These are phyloP conservation scores for Tricholoma sp. DNA, from an alignment of 768 basidiomycete species.

Conservation along the genomic window DNA sequence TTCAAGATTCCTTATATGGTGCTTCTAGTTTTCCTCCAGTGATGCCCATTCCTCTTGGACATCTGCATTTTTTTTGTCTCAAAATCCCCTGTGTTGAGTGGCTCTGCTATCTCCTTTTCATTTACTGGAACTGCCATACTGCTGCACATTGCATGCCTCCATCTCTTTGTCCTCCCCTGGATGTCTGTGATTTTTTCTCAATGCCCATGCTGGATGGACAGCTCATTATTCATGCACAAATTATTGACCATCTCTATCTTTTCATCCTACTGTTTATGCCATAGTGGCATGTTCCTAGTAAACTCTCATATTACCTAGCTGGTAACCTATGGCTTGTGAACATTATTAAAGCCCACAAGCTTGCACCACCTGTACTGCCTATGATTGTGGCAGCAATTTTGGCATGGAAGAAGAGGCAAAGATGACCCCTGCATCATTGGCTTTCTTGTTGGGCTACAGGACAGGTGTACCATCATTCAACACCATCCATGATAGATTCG, in stretches of 20 bases:
- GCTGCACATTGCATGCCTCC: not conserved
- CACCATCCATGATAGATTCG: not conserved
- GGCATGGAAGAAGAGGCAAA: conserved; percentile 2
- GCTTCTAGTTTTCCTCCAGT: too few relatives aligned
- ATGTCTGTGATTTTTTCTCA: not conserved
- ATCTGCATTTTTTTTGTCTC: too few relatives aligned
- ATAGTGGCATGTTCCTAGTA: too few relatives aligned
- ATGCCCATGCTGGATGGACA: not conserved
- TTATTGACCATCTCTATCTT: too few relatives aligned
- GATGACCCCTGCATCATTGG: conserved; percentile 10
- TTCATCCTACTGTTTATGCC: too few relatives aligned
- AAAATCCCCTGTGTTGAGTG: too few relatives aligned
- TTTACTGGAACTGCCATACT: not conserved
- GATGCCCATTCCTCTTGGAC: too few relatives aligned
- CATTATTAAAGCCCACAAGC: conserved; percentile 8
- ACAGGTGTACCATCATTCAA: conserved; percentile 22
- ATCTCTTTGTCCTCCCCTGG: not conserved
- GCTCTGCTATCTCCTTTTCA: not conserved
- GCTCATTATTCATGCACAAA: not conserved
- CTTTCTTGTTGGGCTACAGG: conserved; percentile 12
- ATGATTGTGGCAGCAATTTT: conserved; percentile 1
- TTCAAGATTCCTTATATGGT: too few relatives aligned
- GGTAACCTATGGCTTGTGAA: too few relatives aligned
- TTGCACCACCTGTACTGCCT: conserved; percentile 1
- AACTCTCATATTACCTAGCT: too few relatives aligned